A percentile compares a stretch with the other conserved stretches of the same genome.
phyloP scores from a whole-genome alignment of 306 rosid genomes.

The Arachis stenosperma region DNA sequence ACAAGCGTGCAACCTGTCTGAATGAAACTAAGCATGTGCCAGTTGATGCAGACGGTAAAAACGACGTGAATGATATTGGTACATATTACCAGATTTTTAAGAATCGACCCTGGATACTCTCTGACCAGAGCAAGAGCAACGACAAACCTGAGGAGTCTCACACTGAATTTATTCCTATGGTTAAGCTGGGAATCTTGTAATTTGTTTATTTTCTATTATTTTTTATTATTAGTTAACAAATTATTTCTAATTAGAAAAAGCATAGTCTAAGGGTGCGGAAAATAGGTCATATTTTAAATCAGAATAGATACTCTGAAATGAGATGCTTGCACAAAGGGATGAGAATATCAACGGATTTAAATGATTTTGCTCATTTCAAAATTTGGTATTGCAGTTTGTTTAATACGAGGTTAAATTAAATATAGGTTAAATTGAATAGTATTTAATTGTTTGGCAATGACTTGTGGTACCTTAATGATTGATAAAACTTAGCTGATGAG shows the following conservation, averaged over 20 bases:
- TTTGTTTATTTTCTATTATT: not conserved
- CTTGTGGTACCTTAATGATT: not conserved
- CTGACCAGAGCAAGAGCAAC: conserved; percentile 46
- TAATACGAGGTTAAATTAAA: not conserved
- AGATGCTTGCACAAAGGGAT: conserved; percentile 33
- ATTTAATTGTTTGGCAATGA: conserved; percentile 10
- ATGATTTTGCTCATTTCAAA: conserved; percentile 22
- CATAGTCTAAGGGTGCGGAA: conserved; percentile 5
- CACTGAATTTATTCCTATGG: conserved; percentile 50
- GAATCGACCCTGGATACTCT: conserved; percentile 66
- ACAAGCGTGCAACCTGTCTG: conserved; percentile 33
- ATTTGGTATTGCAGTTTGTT: conserved; percentile 6
- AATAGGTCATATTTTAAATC: not conserved
- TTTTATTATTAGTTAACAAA: conserved; percentile 17
- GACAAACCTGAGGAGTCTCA: conserved; percentile 46
- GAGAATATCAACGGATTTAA: conserved; percentile 16
- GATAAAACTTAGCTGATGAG: conserved; percentile 22
- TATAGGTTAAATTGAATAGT: not conserved
- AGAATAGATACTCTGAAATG: conserved; percentile 22
- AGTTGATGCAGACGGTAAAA: conserved; percentile 26
- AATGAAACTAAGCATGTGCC: conserved; percentile 43
- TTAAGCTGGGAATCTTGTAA: conserved; percentile 39
- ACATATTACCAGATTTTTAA: conserved; percentile 35
- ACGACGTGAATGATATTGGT: conserved; percentile 38
- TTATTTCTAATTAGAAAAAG: conserved; percentile 25